phyloP scores from a whole-genome alignment of 1,284 basidiomycete species.

The Pascua sp. region DNA sequence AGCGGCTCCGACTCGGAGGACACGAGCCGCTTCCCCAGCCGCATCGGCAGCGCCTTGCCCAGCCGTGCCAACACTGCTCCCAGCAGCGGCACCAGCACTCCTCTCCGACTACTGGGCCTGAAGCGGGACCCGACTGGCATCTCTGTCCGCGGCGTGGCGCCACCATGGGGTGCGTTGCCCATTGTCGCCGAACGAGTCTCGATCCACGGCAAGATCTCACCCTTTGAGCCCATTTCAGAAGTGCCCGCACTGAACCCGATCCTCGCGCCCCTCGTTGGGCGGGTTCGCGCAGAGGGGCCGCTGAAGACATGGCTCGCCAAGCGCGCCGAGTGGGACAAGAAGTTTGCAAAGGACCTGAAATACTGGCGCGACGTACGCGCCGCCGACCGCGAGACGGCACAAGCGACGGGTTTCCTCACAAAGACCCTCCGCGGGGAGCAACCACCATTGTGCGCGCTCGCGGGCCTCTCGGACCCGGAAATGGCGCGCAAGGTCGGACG shows the following conservation, averaged over 20 bases:
- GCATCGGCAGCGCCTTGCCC: too few relatives aligned
- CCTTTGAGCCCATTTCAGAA: constrained; percentile 67
- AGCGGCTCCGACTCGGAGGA: neutral
- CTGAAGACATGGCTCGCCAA: constrained; percentile 43
- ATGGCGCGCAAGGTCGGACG: constrained; percentile 37
- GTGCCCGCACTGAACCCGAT: constrained; percentile 37
- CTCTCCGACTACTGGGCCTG: too few relatives aligned
- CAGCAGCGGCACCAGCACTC: too few relatives aligned
- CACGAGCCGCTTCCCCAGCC: neutral
- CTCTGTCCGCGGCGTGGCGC: constrained; percentile 38
- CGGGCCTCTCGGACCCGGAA: constrained; percentile 32
- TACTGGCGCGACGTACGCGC: constrained; percentile 34
- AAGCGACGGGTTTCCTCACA: constrained; percentile 43
- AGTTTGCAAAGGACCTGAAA: constrained; percentile 31
- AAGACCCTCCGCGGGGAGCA: constrained; percentile 34
- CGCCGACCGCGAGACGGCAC: constrained; percentile 32
- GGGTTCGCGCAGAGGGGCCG: constrained; percentile 39
- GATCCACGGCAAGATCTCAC: constrained; percentile 68
- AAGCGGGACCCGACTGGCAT: constrained; percentile 9
- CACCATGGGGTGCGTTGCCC: constrained; percentile 32
- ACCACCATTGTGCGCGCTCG: constrained; percentile 42
- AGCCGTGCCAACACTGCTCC: too few relatives aligned
- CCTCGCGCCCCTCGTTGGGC: constrained; percentile 34
- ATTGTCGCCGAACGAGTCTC: constrained; percentile 87
- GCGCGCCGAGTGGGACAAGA: constrained; percentile 40